Base-by-base conservation (phyloP, 805 yeast genomes). In the Priceomyces fermenticarens region DNA sequence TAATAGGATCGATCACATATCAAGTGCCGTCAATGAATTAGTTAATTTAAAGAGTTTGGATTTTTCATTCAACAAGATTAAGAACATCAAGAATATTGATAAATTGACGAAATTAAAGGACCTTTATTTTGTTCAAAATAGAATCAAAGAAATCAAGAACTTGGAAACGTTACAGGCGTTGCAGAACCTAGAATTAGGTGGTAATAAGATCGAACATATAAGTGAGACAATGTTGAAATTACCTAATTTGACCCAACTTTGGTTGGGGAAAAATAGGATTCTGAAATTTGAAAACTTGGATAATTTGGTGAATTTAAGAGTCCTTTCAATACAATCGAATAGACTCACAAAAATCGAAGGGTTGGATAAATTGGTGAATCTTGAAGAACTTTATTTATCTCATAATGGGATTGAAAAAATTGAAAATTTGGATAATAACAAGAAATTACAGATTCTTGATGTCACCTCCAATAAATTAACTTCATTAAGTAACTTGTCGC, bases 261-360 rank as follows among this genome's bases (percentile, higher is more conserved):
- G 98, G 99, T 70, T 93, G 32, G 99, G 98, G 35, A 88, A 89
- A 56, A 93, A 93, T 62, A 75, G 76, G 46, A 86, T 93, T 40
- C 52, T 75, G 1, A 75, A 66, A 54, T 62, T 93, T 30, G 75
- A 85, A 49, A 84, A 85, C 55, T 65, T 93, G 41, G 61, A 67
- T 27, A 67, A 69, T 7, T 70, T 93, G 43, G 56, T 60, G 37
- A 84, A 84, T 43, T 72, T 93, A 51, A 77, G 78, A 41, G 78
- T 93, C 10, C 70, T 93, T 36, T 87, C 97, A 1, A 88, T 93
- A 43, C 99, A 93, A 63, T 81, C 95, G 6, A 93, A 93, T 55
- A 72, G 85, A 43, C 70, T 93, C 32, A 77, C 80, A 3, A 84
- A 82, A 54, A 66, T 93, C 27, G 95, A 89, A 63, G 95, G 95